Evolutionary conservation across 2,329 filamentous ascomycete genomes (phyloP).

Genomic region (Trichoderma sp.): DNA sequence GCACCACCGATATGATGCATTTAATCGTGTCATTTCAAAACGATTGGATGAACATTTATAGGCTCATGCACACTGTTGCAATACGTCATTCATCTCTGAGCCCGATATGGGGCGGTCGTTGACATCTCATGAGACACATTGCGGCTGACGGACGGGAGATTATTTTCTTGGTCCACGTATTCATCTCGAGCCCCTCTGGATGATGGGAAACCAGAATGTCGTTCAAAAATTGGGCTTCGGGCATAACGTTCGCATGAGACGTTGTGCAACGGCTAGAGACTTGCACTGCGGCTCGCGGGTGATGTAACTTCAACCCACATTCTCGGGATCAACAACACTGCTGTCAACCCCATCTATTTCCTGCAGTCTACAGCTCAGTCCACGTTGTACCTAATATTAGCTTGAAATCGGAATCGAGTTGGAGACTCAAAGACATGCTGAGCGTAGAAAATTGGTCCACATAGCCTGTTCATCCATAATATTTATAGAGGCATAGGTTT

Average conservation of each 20-base stretch:
- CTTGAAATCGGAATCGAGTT: not conserved
- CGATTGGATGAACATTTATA: not conserved
- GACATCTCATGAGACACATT: not conserved
- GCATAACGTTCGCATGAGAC: not conserved
- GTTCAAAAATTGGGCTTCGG: not conserved
- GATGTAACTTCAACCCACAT: not conserved
- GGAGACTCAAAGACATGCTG: not conserved
- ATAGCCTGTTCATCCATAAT: not conserved
- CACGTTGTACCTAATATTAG: not conserved
- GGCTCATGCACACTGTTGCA: not conserved
- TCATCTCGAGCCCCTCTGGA: not conserved
- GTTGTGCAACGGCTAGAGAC: not conserved
- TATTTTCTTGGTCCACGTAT: conserved; percentile 10
- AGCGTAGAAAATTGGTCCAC: not conserved
- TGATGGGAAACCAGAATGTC: too few species aligned
- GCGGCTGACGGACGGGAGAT: not conserved
- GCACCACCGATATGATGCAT: not conserved
- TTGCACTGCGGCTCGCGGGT: not conserved
- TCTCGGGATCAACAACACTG: not conserved
- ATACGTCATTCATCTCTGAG: not conserved
- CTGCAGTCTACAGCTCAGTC: not conserved
- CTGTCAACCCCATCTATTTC: not conserved
- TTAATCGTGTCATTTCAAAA: not conserved
- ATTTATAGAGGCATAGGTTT: not conserved
- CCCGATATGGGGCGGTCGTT: not conserved